A percentile compares a stretch with the other conserved stretches of the same genome.
Conservation (phyloP, 2,329 filamentous ascomycete genomes). For the Sclerotinia nivalis region DNA sequence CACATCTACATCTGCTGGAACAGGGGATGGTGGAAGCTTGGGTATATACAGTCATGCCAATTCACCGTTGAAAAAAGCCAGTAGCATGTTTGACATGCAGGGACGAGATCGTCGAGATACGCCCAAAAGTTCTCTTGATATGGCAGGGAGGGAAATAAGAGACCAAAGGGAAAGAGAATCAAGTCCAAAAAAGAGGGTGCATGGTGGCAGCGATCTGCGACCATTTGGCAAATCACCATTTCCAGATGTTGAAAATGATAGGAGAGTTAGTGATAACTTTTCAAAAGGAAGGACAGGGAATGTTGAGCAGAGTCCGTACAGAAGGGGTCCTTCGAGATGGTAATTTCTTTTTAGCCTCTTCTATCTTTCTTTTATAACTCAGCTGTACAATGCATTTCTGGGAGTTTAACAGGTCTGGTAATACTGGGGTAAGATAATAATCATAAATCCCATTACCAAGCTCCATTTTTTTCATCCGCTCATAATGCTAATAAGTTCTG, state of each 20-base stretch:
- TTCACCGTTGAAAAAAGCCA: constrained; percentile 79
- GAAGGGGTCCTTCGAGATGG: constrained; percentile 36
- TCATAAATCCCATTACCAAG: not conserved
- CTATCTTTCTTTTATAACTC: constrained; percentile 2
- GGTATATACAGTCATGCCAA: constrained; percentile 78
- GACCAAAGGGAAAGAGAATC: constrained; percentile 38
- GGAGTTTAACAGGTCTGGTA: not conserved
- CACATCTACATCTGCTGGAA: constrained; percentile 32
- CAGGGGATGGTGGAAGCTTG: constrained; percentile 71
- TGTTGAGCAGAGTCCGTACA: constrained; percentile 33
- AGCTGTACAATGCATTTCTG: constrained; percentile 10
- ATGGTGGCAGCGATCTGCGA: constrained; percentile 26
- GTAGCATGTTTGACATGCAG: constrained; percentile 60
- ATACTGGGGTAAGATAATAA: not conserved
- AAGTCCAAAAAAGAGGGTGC: constrained; percentile 37
- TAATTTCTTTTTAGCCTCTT: constrained; percentile 20
- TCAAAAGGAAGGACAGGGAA: constrained; percentile 26
- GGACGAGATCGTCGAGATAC: constrained; percentile 46
- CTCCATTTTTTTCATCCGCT: not conserved
- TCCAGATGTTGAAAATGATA: constrained; percentile 28
- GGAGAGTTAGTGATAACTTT: constrained; percentile 31
- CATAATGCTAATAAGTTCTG: not conserved
- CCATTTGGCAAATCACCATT: constrained; percentile 25
- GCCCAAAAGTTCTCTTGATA: constrained; percentile 61
- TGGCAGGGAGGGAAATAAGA: constrained; percentile 48